Evolutionary conservation across 1,284 basidiomycete genomes (phyloP).

Genomic region (Polyporus tsugae): DNA sequence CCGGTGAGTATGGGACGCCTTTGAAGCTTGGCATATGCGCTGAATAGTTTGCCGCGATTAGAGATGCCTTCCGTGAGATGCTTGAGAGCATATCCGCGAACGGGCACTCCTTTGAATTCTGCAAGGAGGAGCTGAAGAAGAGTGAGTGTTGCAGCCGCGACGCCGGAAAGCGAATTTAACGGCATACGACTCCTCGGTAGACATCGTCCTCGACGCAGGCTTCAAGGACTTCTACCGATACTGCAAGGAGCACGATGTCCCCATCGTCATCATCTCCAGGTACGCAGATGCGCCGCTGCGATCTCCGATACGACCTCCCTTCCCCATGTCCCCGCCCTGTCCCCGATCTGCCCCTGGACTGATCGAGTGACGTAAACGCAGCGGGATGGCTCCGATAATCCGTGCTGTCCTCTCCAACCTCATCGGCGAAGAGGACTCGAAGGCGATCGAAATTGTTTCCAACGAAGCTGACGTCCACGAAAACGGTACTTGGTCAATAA

Average conservation of each 20-base stretch:
- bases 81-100: constrained; percentile 74
- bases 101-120: constrained; percentile 81
- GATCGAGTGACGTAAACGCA: constrained; percentile 40
- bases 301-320: background rate
- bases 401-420: constrained; percentile 86
- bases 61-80: constrained; percentile 86
- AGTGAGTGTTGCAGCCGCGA: constrained; percentile 36
- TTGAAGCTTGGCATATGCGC: background rate
- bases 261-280: constrained; percentile 94
- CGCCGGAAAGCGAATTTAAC: background rate
- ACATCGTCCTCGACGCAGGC: constrained; percentile 86
- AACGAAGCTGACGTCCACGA: constrained; percentile 79
- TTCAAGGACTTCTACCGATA: constrained; percentile 88
- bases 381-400: constrained; percentile 93
- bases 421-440: constrained; percentile 76
- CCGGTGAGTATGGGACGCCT: constrained; percentile 54
- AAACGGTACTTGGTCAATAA: constrained; percentile 85
- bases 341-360: background rate
- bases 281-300: constrained; percentile 41
- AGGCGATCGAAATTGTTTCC: constrained; percentile 87
- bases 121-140: constrained; percentile 71
- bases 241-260: constrained; percentile 81
- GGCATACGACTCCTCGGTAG: constrained; percentile 45
- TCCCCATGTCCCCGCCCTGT: background rate
- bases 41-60: constrained; percentile 36